Evolutionary conservation across 2,329 filamentous ascomycete genomes (phyloP), one percentile per base, ranked within the genome.

Genomic region (Drechmeria coniospora): DNA sequence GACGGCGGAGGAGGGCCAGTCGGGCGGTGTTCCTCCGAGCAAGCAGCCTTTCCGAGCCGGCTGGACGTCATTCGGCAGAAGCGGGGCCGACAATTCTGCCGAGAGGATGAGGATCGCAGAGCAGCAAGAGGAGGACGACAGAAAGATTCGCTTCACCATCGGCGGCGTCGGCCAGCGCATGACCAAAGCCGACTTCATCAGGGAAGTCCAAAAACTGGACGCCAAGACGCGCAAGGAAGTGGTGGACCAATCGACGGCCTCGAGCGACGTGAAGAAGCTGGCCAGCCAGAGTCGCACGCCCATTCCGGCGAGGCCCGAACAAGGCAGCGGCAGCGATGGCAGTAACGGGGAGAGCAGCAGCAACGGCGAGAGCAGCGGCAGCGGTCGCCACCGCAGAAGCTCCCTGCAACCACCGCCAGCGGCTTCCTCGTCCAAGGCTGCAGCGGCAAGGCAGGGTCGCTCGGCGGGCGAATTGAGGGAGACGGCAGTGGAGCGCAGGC

Each of bases 131-230:
- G 64, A 68, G 3, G 79, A 86, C 32, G 79, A 86, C 38, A 65
- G 68, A 10, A 63, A 72, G 30, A 74, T 87, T 30, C 69, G 80
- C 10, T 87, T 86, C 51, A 84, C 75, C 1, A 79, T 87, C 36
- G 71, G 67, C 24, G 72, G 74, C 19, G 68, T 74, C n/a, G 78
- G 78, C 5, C 63, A 65, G 35, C 70, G 80, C 26, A 77, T 90
- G 69, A 84, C 68, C 35, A 86, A 86, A 53, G 71, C 76, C 4
- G 79, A 84, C 43, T 87, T 90, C 45, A 72, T 90, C 34, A 60
- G 65, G 25, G 73, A 82, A 45, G 74, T 90, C 44, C 70, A 74
- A 37, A 68, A 73, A 36, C 61, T 87, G 33, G 79, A 87, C 45
- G 67, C 69, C 15, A 70, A 70, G 42, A 70, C 74, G 10, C 64